phyloP scores from a whole-genome alignment of 176 grass and related monocot genomes.

The Hsuehochloa calcarea region DNA sequence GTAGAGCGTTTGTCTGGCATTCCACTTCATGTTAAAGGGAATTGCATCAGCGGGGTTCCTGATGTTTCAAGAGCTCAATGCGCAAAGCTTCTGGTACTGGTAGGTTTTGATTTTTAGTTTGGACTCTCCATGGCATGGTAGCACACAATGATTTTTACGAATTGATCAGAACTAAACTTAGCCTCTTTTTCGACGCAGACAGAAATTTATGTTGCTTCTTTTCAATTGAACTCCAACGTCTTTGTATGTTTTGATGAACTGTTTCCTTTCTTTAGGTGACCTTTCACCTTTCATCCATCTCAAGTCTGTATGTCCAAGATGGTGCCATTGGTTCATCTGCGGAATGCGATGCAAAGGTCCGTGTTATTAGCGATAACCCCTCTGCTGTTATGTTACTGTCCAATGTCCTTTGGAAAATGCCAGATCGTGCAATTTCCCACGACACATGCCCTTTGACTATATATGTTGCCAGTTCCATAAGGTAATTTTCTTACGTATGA shows the following conservation, averaged over 20 bases:
- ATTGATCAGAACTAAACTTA: not conserved
- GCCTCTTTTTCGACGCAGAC: not conserved
- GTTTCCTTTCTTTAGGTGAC: constrained; percentile 60
- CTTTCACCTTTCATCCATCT: constrained; percentile 76
- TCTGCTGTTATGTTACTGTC: constrained; percentile 59
- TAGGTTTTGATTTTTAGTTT: constrained; percentile 17
- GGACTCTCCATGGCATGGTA: not conserved
- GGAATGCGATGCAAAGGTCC: constrained; percentile 84
- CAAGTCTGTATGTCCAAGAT: constrained; percentile 75
- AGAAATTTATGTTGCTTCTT: not conserved
- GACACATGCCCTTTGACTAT: constrained; percentile 83
- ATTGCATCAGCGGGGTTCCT: constrained; percentile 41
- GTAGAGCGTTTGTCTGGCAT: constrained; percentile 52
- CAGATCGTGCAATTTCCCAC: constrained; percentile 75
- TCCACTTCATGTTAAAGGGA: constrained; percentile 82
- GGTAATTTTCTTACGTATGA: constrained; percentile 43
- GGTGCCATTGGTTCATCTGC: constrained; percentile 64
- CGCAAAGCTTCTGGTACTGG: constrained; percentile 85
- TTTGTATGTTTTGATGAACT: not conserved
- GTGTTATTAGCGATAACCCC: constrained; percentile 78
- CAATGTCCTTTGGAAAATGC: constrained; percentile 64
- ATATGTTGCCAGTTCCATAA: constrained; percentile 90
- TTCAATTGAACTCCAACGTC: not conserved
- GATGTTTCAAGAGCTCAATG: constrained; percentile 70
- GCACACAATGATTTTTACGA: not conserved